phyloP scores from a whole-genome alignment of 257 asterid genomes.

The Jacaranda mimosifolia region DNA sequence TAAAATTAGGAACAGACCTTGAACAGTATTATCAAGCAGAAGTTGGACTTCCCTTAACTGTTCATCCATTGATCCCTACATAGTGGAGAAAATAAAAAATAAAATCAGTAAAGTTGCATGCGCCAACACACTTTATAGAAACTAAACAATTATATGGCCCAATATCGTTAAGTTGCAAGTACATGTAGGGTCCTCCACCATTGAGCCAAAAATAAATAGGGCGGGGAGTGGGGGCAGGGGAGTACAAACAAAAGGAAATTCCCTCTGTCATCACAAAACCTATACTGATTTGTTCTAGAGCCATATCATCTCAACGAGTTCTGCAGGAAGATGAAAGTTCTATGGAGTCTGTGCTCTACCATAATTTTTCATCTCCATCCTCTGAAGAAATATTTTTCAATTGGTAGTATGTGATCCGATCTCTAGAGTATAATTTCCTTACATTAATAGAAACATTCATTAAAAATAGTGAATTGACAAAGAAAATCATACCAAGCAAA shows the following conservation, averaged over 20 bases:
- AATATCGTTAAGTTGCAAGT: slow-evolving; percentile 22
- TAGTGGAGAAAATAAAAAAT: slow-evolving; percentile 21
- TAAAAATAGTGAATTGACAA: background rate
- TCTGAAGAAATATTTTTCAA: background rate
- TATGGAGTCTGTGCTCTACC: slow-evolving; percentile 9
- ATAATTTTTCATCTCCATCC: slow-evolving; percentile 24
- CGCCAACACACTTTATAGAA: slow-evolving; percentile 17
- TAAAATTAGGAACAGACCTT: slow-evolving; percentile 65
- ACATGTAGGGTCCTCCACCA: background rate
- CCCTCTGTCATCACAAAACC: slow-evolving; percentile 18
- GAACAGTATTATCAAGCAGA: slow-evolving; percentile 84
- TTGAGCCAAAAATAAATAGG: slow-evolving; percentile 8
- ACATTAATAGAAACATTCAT: background rate
- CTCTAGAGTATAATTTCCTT: background rate
- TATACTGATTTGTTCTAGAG: background rate
- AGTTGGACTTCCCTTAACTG: slow-evolving; percentile 65
- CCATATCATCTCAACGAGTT: slow-evolving; percentile 15
- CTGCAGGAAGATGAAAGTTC: background rate
- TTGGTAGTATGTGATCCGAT: background rate
- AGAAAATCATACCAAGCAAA: background rate
- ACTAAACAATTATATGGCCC: slow-evolving; percentile 1
- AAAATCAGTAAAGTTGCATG: slow-evolving; percentile 14
- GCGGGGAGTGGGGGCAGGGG: background rate
- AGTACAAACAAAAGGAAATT: slow-evolving; percentile 13
- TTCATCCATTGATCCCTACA: slow-evolving; percentile 74